These are phyloP conservation scores for Fusarium palustre DNA, from an alignment of 2,329 filamentous ascomycete genomes.

Conservation along the genomic window DNA sequence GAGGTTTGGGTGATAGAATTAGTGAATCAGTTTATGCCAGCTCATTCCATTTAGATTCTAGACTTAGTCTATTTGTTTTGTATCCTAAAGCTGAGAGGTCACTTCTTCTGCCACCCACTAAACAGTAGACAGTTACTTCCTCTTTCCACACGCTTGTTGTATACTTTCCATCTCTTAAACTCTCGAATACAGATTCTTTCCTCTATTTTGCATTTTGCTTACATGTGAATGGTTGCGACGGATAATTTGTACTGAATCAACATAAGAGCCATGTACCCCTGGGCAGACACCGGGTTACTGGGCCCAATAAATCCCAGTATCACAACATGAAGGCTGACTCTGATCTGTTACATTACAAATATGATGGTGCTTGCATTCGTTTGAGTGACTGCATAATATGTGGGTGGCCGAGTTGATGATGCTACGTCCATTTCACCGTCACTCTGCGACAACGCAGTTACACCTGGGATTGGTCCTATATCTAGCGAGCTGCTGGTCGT, in stretches of 20 bases:
- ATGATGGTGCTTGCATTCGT: not conserved
- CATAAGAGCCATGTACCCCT: not conserved
- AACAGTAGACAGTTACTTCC: not conserved
- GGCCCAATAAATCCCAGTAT: not conserved
- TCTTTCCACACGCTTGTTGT: not conserved
- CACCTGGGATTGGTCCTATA: not conserved
- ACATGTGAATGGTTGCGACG: not conserved
- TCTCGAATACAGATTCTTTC: not conserved
- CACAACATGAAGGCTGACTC: not conserved
- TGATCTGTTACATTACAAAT: not conserved
- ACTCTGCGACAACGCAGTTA: not conserved
- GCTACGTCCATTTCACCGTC: not conserved
- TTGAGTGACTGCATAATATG: not conserved
- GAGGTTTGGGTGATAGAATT: too few species aligned
- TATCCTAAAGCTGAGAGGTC: too few species aligned
- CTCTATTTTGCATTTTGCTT: not conserved
- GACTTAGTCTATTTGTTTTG: too few species aligned
- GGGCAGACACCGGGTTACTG: not conserved
- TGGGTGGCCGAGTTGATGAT: not conserved
- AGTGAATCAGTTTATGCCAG: too few species aligned
- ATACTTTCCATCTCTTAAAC: not conserved
- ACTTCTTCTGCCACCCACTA: too few species aligned
- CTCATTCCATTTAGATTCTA: too few species aligned
- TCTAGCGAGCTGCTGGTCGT: accelerated
- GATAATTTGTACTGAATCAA: not conserved